Evolutionary conservation across 1,284 basidiomycete genomes (phyloP), one percentile per base, ranked within the genome.

Genomic region (Malassezia sp.): DNA sequence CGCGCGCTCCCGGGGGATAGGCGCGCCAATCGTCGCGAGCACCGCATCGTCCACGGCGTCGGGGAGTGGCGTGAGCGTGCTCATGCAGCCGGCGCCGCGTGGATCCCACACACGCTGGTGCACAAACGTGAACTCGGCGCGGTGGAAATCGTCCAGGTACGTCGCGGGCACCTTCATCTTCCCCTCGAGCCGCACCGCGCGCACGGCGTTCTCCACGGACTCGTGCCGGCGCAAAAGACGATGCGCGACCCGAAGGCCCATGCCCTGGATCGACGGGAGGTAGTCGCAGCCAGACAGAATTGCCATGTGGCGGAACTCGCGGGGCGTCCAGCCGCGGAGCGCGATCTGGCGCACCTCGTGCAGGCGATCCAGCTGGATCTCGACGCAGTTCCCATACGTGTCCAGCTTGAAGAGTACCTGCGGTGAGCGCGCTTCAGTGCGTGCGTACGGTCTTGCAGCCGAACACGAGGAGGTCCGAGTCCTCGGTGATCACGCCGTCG

Each of bases 281-380:
- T 99, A 99, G 71, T 99, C 93, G 70, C 93, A 97, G 2, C 93
- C 93, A 46, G 85, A 87, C 31, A 99, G 77, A 68, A 99, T 96
- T 18, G 90, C 85, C 88, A 95, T 95, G 28, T 83, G 77, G 20
- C 93, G 79, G 67, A 97, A 95, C 70, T 93, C 84, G 5, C 76
- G 74, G 60, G 89, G 83, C 9, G 83, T 80, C 90, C 91, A 97
- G 14, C 85, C 84, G 30, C 80, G 73, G 51, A 97, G 79, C 10
- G 84, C 83, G 56, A 88, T 79, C 28, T 81, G 80, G 12, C 76
- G 75, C 38, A 88, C 79, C 20, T 77, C 76, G 14, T 80, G 81
- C 60, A 96, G 84, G 56, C 85, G 79, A 22, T 77, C 74, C 24
- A 84, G 80, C n/a, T 79, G 78, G 62, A 97, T 84, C 53, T 79